A percentile compares a stretch with the other conserved stretches of the same genome.
These are phyloP conservation scores for Chloris gayana DNA, from an alignment of 176 grass and related monocot species.

Conservation along the genomic window DNA sequence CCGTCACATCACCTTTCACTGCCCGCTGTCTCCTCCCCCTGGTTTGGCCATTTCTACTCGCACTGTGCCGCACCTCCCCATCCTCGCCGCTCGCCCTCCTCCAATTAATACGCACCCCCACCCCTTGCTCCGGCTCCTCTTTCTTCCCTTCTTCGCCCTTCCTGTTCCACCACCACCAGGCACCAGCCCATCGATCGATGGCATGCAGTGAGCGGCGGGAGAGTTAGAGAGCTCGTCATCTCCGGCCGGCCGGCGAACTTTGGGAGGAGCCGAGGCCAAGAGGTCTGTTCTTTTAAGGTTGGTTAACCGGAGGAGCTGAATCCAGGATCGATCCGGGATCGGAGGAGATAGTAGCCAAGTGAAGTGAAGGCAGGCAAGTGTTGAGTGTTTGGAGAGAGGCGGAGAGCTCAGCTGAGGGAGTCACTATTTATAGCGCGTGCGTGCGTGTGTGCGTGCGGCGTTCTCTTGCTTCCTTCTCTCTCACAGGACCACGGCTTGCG, in stretches of 20 bases:
- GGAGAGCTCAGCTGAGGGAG: neutral
- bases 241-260: conserved; percentile 10
- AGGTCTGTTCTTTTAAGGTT: too few relatives aligned
- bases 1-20: conserved; percentile 81
- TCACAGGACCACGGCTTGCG: conserved; percentile 44
- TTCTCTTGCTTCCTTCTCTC: conserved; percentile 16
- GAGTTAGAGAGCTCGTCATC: too few relatives aligned
- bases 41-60: neutral
- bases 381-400: neutral
- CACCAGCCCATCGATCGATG: neutral
- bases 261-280: neutral
- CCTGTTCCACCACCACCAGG: neutral
- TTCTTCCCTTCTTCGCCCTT: neutral
- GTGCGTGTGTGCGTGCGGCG: conserved; percentile 4
- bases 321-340: neutral
- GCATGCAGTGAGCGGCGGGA: neutral
- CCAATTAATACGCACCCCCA: conserved; percentile 39
- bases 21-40: conserved; percentile 39
- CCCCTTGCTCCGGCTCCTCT: conserved; percentile 10
- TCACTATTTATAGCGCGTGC: conserved; percentile 38
- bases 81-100: conserved; percentile 20
- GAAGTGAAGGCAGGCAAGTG: conserved; percentile 15
- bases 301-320: neutral
- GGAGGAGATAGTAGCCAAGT: neutral
- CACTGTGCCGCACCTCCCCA: conserved; percentile 7